Evolutionary conservation across 805 yeast genomes (phyloP), one percentile per base, ranked within the genome.

Genomic region (Candida peoriensis): DNA sequence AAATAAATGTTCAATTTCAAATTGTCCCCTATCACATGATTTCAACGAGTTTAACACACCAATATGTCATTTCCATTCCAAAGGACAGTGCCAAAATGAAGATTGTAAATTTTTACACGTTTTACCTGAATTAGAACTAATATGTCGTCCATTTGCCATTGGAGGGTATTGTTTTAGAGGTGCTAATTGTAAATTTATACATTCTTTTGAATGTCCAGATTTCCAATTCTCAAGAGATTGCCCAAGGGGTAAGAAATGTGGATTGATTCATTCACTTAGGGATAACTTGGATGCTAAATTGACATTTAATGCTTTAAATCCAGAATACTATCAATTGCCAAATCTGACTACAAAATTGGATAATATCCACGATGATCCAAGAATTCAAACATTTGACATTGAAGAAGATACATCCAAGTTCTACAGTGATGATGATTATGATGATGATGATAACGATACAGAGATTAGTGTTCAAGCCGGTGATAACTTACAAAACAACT

Each of bases 121-220:
- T 61, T 48, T 48, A 34, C 74, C 66, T 24, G 55, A 44, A 19
- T 47, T 54, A 29, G 67, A 63, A 20, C 58, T 76, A 4, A 63
- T 75, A 1, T 84, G 95, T 50, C 63, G 85, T 16, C 76, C 72
- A 20, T 85, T 84, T 61, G 71, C 89, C 5, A 47, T 78, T 22
- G 73, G 74, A 13, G 88, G 89, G 1, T 81, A 72, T 60, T 85
- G 94, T 55, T 70, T 63, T 20, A 55, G 72, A 17, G 95, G 93
- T 0, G 49, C 58, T 18, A 43, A 48, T 20, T 84, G 94, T 50
- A 64, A 70, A 6, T 68, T 71, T 30, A 55, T 69, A 23, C 95
- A 84, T 50, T 56, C 60, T 12, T 70, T 64, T 44, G 73, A 74
- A 38, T 84, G 94, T 57, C 90, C 94, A 0, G 90, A 83, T 48